Percentiles rank a stretch among this genome's conserved stretches.
These are phyloP conservation scores for Chlorophyllum brunneum DNA, from an alignment of 768 basidiomycete genomes.

Conservation along the genomic window DNA sequence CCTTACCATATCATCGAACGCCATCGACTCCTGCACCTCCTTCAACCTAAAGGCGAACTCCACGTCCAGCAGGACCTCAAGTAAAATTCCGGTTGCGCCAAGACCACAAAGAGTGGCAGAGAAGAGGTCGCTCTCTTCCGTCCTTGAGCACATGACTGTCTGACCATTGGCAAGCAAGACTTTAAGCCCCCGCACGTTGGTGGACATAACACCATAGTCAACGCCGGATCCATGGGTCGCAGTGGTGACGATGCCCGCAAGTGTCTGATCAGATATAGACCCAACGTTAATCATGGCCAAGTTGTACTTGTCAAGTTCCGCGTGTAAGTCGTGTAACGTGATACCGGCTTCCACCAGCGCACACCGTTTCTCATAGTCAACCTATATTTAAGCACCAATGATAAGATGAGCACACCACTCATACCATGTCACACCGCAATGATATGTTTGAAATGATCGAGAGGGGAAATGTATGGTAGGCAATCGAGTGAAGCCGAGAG, in stretches of 20 bases:
- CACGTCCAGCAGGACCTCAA: slow-evolving; percentile 72
- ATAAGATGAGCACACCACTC: slow-evolving; percentile 6
- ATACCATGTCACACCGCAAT: not conserved
- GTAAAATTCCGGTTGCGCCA: slow-evolving; percentile 85
- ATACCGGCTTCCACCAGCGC: slow-evolving; percentile 78
- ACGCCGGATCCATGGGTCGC: slow-evolving; percentile 94
- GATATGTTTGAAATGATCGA: not conserved
- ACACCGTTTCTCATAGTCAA: slow-evolving; percentile 62
- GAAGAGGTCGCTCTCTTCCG: slow-evolving; percentile 72
- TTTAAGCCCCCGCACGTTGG: slow-evolving; percentile 70
- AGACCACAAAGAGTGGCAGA: slow-evolving; percentile 87
- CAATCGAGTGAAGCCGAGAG: slow-evolving; percentile 1
- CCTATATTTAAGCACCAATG: slow-evolving; percentile 36
- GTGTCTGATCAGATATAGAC: slow-evolving; percentile 93
- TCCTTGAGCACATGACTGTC: slow-evolving; percentile 61
- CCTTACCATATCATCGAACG: slow-evolving; percentile 60
- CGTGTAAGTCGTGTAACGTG: slow-evolving; percentile 71
- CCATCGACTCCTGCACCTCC: slow-evolving; percentile 59
- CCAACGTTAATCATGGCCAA: slow-evolving; percentile 92
- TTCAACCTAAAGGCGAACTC: slow-evolving; percentile 79
- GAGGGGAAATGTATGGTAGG: slow-evolving; percentile 7
- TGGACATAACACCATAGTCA: slow-evolving; percentile 75
- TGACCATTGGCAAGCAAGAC: slow-evolving; percentile 76
- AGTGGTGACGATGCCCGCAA: slow-evolving; percentile 90
- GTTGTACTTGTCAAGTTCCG: slow-evolving; percentile 53